Conservation (phyloP, 495 filamentous ascomycete genomes). For the Clohesyomyces aquaticus region DNA sequence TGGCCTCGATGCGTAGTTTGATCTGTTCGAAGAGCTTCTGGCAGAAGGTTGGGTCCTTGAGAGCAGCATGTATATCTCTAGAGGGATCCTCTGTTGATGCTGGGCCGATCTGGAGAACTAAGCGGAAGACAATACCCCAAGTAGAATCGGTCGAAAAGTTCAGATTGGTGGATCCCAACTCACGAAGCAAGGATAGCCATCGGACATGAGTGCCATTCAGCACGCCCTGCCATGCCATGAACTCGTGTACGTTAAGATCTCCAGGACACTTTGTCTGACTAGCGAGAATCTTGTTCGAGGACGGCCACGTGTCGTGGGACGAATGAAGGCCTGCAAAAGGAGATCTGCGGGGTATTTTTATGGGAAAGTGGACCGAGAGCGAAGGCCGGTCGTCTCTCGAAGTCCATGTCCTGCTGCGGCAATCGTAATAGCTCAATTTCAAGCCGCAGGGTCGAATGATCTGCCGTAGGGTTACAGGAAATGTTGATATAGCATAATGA, state of each 20-base stretch:
- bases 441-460: slow-evolving; percentile 42
- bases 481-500: slow-evolving; percentile 43
- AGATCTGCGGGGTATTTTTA: slow-evolving; percentile 40
- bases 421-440: slow-evolving; percentile 45
- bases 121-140: slow-evolving; percentile 48
- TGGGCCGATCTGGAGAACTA: slow-evolving; percentile 56
- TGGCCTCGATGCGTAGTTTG: slow-evolving; percentile 46
- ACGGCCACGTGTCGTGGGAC: slow-evolving; percentile 47
- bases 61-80: slow-evolving; percentile 51
- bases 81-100: slow-evolving; percentile 41
- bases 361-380: slow-evolving; percentile 43
- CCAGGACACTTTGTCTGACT: slow-evolving; percentile 56
- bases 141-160: slow-evolving; percentile 58
- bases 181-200: slow-evolving; percentile 56
- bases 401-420: slow-evolving; percentile 9
- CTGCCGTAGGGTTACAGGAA: slow-evolving; percentile 43
- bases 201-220: slow-evolving; percentile 51
- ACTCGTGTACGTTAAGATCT: slow-evolving; percentile 55
- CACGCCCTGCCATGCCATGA: slow-evolving; percentile 55
- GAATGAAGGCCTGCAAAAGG: slow-evolving; percentile 32
- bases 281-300: slow-evolving; percentile 61
- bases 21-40: slow-evolving; percentile 51
- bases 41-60: slow-evolving; percentile 54
- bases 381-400: slow-evolving; percentile 40
- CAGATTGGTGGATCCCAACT: slow-evolving; percentile 58